Conservation (phyloP, 192 early-diverging fungal genomes). For the Endogone sp. region DNA sequence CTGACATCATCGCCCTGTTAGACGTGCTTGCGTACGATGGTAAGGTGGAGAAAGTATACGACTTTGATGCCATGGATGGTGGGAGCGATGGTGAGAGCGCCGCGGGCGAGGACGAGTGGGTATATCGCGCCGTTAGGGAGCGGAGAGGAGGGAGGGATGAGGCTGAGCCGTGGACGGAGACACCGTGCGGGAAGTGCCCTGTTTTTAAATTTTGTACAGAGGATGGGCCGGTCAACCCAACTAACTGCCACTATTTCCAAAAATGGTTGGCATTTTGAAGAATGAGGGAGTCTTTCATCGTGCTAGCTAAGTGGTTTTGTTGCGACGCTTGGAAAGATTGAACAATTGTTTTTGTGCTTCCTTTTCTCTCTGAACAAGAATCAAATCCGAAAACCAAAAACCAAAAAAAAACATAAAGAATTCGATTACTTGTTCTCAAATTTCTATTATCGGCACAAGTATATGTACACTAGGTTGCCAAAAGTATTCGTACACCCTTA, state of each 20-base stretch:
- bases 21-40: constrained; percentile 87
- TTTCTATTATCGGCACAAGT: too few species aligned
- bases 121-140: constrained; percentile 69
- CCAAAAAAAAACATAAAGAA: too few species aligned
- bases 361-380: too few species aligned
- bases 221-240: constrained; percentile 70
- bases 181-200: constrained; percentile 89
- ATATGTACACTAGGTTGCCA: too few species aligned
- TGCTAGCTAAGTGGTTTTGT: too few species aligned
- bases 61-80: constrained; percentile 46
- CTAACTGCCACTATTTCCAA: constrained; percentile 74
- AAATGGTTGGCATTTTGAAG: constrained; percentile 72
- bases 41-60: constrained; percentile 66
- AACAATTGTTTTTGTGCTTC: too few species aligned
- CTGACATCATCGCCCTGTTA: constrained; percentile 74
- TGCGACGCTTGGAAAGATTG: too few species aligned
- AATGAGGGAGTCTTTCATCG: too few species aligned
- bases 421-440: too few species aligned
- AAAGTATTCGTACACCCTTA: too few species aligned
- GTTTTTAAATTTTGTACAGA: constrained; percentile 65
- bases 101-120: constrained; percentile 48
- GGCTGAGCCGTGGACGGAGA: constrained; percentile 63
- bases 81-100: constrained; percentile 50
- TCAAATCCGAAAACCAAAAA: too few species aligned
- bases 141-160: constrained; percentile 30